phyloP scores from a whole-genome alignment of 2,329 filamentous ascomycete genomes.

The Nectriaceae sp. region DNA sequence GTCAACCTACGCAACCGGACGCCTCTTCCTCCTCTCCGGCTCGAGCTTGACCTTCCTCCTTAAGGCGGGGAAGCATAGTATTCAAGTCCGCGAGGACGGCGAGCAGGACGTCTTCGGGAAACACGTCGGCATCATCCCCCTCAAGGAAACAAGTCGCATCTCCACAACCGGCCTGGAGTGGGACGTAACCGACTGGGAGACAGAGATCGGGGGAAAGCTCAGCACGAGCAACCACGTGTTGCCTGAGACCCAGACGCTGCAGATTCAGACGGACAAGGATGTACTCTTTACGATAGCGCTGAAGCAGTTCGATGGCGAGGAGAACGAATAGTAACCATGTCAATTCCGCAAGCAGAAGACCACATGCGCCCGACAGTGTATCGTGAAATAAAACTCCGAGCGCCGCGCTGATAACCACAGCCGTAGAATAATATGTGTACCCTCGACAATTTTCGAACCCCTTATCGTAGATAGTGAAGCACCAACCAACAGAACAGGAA shows the following conservation, averaged over 20 bases:
- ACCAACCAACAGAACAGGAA: conserved; percentile 91
- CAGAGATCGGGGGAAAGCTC: conserved; percentile 69
- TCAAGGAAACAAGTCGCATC: conserved; percentile 78
- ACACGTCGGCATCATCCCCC: conserved; percentile 83
- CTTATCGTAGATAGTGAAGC: conserved; percentile 71
- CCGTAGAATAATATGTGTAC: conserved; percentile 2
- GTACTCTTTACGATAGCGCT: conserved; percentile 78
- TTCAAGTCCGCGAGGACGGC: conserved; percentile 61
- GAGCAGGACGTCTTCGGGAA: conserved; percentile 63
- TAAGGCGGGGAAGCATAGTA: conserved; percentile 65
- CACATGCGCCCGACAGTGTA: not conserved
- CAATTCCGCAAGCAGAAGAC: not conserved
- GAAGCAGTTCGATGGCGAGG: conserved; percentile 36
- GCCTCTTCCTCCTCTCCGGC: conserved; percentile 78
- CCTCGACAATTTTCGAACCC: not conserved
- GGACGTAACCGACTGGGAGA: conserved; percentile 85
- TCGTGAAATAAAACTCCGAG: conserved; percentile 23
- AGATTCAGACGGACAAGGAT: conserved; percentile 62
- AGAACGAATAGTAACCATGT: conserved; percentile 26
- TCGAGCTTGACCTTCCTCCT: conserved; percentile 82
- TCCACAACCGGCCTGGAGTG: conserved; percentile 82
- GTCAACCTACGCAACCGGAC: conserved; percentile 50
- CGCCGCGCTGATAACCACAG: conserved; percentile 30
- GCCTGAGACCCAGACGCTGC: conserved; percentile 58
- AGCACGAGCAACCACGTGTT: conserved; percentile 81